phyloP scores from a whole-genome alignment of 2,329 filamentous ascomycete species.

The Akanthomyces lecanii region DNA sequence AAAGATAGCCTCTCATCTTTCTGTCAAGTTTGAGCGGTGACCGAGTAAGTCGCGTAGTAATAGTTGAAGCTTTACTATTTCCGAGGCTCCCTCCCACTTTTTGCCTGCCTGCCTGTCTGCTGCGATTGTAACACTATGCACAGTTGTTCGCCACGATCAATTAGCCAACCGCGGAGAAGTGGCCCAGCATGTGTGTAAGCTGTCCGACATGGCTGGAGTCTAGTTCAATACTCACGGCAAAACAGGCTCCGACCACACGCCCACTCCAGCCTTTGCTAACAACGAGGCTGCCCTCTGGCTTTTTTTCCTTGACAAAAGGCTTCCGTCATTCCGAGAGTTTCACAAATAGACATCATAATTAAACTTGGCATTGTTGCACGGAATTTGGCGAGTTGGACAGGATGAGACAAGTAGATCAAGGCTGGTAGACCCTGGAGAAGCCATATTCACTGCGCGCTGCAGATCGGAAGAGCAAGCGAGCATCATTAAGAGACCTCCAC shows the following conservation, averaged over 20 bases:
- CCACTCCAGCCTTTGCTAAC: neutral
- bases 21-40: neutral
- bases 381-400: no score
- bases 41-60: conserved; percentile 1
- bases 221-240: neutral
- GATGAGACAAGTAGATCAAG: no score
- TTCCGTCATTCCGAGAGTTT: no score
- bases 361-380: no score
- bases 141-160: neutral
- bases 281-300: neutral
- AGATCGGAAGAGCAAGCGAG: no score
- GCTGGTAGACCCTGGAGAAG: no score
- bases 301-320: neutral
- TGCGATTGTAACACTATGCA: neutral
- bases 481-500: no score
- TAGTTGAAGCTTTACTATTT: neutral
- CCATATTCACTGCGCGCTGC: no score
- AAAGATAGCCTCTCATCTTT: neutral
- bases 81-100: neutral
- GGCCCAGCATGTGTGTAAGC: neutral
- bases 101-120: conserved; percentile 6
- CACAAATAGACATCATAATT: no score
- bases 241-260: neutral
- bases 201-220: neutral
- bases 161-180: neutral